Percentiles rank a stretch among this genome's conserved stretches.
Evolutionary conservation across 352 stramenopile genomes (phyloP).

Genomic region (Globisporangium parvum): DNA sequence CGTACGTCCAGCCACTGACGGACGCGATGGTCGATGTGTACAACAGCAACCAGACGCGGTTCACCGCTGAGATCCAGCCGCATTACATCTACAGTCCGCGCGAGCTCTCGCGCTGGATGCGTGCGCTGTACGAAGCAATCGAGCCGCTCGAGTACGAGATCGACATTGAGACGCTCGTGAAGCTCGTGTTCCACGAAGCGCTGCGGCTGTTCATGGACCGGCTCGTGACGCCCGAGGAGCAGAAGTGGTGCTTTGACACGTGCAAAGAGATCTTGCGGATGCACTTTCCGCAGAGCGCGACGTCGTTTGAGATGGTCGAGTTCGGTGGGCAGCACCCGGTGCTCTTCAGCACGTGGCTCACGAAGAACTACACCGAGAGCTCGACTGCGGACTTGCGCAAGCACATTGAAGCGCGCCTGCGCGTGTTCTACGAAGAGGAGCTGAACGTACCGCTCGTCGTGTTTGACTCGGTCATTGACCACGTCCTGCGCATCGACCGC

Average conservation of each 20-base stretch:
- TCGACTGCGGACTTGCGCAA: slow-evolving; percentile 91
- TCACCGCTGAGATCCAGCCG: slow-evolving; percentile 90
- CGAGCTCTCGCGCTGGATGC: slow-evolving; percentile 98
- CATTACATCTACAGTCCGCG: slow-evolving; percentile 99
- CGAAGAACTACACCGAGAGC: slow-evolving; percentile 95
- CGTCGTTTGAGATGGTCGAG: slow-evolving; percentile 61
- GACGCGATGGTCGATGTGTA: slow-evolving; percentile 99
- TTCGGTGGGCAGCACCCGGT: slow-evolving; percentile 88
- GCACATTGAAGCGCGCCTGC: slow-evolving; percentile 95
- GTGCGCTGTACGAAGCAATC: slow-evolving; percentile 98
- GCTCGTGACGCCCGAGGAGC: slow-evolving; percentile 95
- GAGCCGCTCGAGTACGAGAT: slow-evolving; percentile 93
- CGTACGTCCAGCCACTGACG: slow-evolving; percentile 94
- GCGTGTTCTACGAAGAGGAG: slow-evolving; percentile 99
- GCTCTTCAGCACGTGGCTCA: slow-evolving; percentile 98
- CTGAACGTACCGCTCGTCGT: slow-evolving; percentile 99
- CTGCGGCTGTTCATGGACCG: slow-evolving; percentile 99
- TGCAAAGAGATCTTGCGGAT: slow-evolving; percentile 78
- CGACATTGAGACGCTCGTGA: slow-evolving; percentile 94
- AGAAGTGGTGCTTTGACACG: slow-evolving; percentile 93
- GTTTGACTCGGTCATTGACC: slow-evolving; percentile 99
- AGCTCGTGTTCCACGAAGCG: slow-evolving; percentile 98
- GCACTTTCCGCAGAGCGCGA: slow-evolving; percentile 80
- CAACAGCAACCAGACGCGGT: slow-evolving; percentile 94
- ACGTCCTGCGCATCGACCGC: slow-evolving; percentile 97